Evolutionary conservation across 352 stramenopile genomes (phyloP).

Genomic region (Pythium sp.): DNA sequence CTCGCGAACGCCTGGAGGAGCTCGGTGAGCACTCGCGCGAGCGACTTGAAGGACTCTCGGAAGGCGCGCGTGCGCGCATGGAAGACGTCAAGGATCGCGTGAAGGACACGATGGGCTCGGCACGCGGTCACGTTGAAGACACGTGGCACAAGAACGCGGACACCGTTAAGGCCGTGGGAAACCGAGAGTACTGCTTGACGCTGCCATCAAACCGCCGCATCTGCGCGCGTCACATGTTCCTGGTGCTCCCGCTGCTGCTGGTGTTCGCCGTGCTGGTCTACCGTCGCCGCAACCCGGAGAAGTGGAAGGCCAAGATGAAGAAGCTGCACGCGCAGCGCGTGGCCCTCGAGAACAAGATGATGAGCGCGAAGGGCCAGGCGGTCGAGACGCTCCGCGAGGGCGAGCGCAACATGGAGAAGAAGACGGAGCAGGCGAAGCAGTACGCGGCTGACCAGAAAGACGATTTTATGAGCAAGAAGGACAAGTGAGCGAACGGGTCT

Average conservation of each 20-base stretch:
- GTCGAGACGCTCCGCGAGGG: slow-evolving; percentile 31
- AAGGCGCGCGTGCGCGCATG: slow-evolving; percentile 21
- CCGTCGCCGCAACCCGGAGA: slow-evolving; percentile 64
- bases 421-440: slow-evolving; percentile 24
- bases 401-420: slow-evolving; percentile 29
- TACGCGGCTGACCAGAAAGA: not conserved
- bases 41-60: slow-evolving; percentile 20
- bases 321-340: slow-evolving; percentile 44
- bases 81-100: slow-evolving; percentile 45
- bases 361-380: slow-evolving; percentile 39
- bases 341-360: slow-evolving; percentile 43
- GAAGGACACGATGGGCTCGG: slow-evolving; percentile 37
- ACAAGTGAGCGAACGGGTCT: not conserved
- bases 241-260: slow-evolving; percentile 41
- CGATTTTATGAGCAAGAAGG: slow-evolving; percentile 7
- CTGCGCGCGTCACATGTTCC: slow-evolving; percentile 43
- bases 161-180: slow-evolving; percentile 35
- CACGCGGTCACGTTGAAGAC: slow-evolving; percentile 40
- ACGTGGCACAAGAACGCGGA: slow-evolving; percentile 59
- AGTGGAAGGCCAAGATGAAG: slow-evolving; percentile 56
- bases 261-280: slow-evolving; percentile 36
- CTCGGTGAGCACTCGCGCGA: slow-evolving; percentile 27
- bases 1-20: slow-evolving; percentile 35
- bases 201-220: slow-evolving; percentile 35
- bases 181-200: slow-evolving; percentile 53